Percentiles rank a stretch among this genome's conserved stretches.
Conservation (phyloP, 306 rosid genomes). For the Mucuna pruriens region DNA sequence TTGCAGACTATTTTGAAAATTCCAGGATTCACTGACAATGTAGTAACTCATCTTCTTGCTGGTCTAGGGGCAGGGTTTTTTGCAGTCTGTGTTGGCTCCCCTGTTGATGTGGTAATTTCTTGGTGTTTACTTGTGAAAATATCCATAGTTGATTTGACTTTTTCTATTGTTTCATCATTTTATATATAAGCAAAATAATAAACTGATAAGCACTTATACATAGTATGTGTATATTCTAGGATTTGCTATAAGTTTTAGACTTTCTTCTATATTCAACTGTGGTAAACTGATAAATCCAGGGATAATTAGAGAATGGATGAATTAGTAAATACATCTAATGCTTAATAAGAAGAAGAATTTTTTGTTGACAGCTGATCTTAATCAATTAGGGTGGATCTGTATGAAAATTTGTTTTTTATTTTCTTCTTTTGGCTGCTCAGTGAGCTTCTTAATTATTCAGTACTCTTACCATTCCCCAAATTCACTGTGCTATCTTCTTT, state of each 20-base stretch:
- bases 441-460: constrained; percentile 24
- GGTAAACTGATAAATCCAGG: constrained; percentile 28
- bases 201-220: too few relatives aligned
- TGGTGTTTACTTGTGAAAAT: neutral
- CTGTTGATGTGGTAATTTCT: constrained; percentile 90
- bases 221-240: neutral
- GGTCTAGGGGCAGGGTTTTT: constrained; percentile 97
- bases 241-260: neutral
- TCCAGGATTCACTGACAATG: constrained; percentile 93
- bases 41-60: constrained; percentile 85
- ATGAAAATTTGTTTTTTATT: neutral
- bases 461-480: neutral
- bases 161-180: neutral
- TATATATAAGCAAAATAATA: too few relatives aligned
- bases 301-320: constrained; percentile 15
- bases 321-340: constrained; percentile 8
- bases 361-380: neutral
- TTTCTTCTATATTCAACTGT: neutral
- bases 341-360: neutral
- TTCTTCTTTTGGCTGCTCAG: constrained; percentile 6
- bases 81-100: constrained; percentile 97
- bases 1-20: constrained; percentile 90
- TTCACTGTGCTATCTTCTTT: constrained; percentile 30
- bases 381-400: neutral
- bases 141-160: neutral